A percentile compares a stretch with the other conserved stretches of the same genome.
phyloP scores from a whole-genome alignment of 805 yeast genomes.

The Nakazawaea siamensis region DNA sequence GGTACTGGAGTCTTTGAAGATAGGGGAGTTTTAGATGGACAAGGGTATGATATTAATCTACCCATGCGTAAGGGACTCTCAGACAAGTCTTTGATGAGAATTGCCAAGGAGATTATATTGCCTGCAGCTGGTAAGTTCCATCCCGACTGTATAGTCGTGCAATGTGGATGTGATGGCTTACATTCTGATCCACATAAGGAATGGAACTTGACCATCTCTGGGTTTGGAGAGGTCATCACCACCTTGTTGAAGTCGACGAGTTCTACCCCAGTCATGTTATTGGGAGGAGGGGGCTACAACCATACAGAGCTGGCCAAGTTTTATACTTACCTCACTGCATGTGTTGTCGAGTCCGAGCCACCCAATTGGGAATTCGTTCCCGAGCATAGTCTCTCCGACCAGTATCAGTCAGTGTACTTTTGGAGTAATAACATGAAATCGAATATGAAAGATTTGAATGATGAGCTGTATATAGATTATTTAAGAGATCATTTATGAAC shows the following conservation, averaged over 20 bases:
- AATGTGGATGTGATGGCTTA: conserved; percentile 71
- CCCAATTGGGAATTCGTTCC: conserved; percentile 40
- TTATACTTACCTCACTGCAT: conserved; percentile 39
- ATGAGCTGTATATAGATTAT: conserved; percentile 21
- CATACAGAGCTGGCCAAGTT: conserved; percentile 52
- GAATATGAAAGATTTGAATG: conserved; percentile 25
- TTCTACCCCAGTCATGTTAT: conserved; percentile 31
- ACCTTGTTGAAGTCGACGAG: conserved; percentile 18
- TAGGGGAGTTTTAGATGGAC: conserved; percentile 28
- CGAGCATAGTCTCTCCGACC: conserved; percentile 37
- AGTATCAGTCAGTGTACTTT: conserved; percentile 38
- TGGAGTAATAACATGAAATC: conserved; percentile 29
- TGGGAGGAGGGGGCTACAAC: conserved; percentile 80
- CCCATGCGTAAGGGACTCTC: conserved; percentile 51
- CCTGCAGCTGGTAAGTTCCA: conserved; percentile 29
- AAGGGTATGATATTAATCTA: conserved; percentile 34
- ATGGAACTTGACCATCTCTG: conserved; percentile 60
- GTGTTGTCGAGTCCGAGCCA: conserved; percentile 12
- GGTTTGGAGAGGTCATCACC: conserved; percentile 30
- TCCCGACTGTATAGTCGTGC: conserved; percentile 53
- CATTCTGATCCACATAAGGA: conserved; percentile 54
- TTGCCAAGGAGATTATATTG: conserved; percentile 31
- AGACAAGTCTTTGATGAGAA: conserved; percentile 31
- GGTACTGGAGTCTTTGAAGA: conserved; percentile 50
- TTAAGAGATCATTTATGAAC: conserved; percentile 13